Evolutionary conservation across 768 basidiomycete genomes (phyloP).

Genomic region (Rhizopogon roseolus): DNA sequence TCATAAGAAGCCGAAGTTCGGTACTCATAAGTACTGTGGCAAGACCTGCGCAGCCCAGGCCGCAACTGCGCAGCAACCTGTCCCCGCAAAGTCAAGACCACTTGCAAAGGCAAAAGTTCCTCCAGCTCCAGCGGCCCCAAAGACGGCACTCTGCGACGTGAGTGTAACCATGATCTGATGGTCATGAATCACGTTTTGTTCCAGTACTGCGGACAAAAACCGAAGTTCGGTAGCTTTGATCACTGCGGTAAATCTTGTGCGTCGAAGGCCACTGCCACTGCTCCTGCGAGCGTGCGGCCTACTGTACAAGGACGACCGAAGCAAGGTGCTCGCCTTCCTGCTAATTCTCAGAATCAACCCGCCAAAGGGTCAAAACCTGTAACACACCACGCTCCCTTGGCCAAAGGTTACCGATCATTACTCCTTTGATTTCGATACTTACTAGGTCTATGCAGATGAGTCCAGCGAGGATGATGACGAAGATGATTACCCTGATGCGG

Average conservation of each 20-base stretch:
- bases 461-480: constrained; percentile 10
- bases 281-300: constrained; percentile 11
- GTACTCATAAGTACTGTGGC: constrained; percentile 51
- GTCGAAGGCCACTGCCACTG: constrained; percentile 32
- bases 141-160: constrained; percentile 19
- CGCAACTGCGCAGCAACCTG: constrained; percentile 8
- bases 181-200: constrained; percentile 12
- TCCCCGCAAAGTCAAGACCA: constrained; percentile 6
- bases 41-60: constrained; percentile 50
- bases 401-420: constrained; percentile 15
- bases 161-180: constrained; percentile 20
- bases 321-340: constrained; percentile 9
- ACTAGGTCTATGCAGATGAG: constrained; percentile 13
- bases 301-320: constrained; percentile 12
- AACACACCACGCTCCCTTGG: constrained; percentile 5
- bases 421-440: constrained; percentile 7
- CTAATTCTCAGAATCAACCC: constrained; percentile 3
- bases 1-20: constrained; percentile 48
- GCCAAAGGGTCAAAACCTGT: constrained; percentile 10
- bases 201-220: constrained; percentile 51
- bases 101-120: constrained; percentile 10
- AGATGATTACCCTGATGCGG: constrained; percentile 16
- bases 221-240: constrained; percentile 55
- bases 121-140: constrained; percentile 9
- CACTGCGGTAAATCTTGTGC: constrained; percentile 67